Base-by-base conservation (phyloP, 345 rosid genomes). In the Corchorus capsularis region DNA sequence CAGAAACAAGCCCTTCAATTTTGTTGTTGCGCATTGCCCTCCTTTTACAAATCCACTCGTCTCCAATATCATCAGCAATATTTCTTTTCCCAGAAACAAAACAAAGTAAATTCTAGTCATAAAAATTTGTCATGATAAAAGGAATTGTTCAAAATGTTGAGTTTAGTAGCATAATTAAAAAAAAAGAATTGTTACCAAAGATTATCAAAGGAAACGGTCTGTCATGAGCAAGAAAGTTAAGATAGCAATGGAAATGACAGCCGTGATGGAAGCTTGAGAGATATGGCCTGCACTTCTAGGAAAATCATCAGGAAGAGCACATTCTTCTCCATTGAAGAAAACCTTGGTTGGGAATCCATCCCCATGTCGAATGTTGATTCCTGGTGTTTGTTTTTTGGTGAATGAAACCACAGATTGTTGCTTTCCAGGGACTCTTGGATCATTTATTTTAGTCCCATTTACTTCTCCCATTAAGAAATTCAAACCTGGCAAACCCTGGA, bases 361-460 rank as follows among this genome's bases (percentile, higher is more conserved):
- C 0, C 99, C 98, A 6, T 41, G 49, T 0, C 32, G 65, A n/a
- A 96, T 75, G 57, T 90, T 81, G 17, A 94, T 83, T 6, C 82
- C 77, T 0, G 84, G 81, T 8, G 85, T 85, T 4, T 69, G 46
- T 27, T 88, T 88, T 85, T 96, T 96, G 0, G 69, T 75, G 74
- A 96, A 96, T 4, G 99, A 90, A 50, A 96, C 78, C 19, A 92
- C 94, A 16, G 99, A 89, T 59, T 96, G 99, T 77, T 92, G 97
- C 82, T 96, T 96, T 14, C 98, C 99, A 0, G 98, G 94, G 39
- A 92, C 85, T 73, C 81, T 73, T 0, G 97, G 95, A 63, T 86
- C 91, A 16, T 41, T 4, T 7, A 85, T 80, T 63, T 77, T 61
- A 0, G 87, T 85, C 53, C 97, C 97, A 64, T 96, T 94, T 2